Percentiles rank a stretch among this genome's conserved stretches.
phyloP scores from a whole-genome alignment of 2,329 filamentous ascomycete genomes.

The Verticillium alfalfae region DNA sequence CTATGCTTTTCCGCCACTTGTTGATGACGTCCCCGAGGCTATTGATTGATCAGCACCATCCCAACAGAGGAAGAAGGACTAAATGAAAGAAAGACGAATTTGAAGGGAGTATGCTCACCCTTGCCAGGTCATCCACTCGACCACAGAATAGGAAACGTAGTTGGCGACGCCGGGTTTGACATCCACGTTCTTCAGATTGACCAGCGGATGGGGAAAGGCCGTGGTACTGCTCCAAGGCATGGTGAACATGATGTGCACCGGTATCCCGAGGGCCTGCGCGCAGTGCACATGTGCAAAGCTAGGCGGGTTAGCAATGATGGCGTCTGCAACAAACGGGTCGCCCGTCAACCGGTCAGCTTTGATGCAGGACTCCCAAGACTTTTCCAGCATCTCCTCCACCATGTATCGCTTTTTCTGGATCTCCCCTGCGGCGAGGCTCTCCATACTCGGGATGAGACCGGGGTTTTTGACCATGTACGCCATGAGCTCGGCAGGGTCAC shows the following conservation, averaged over 20 bases:
- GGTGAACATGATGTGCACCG: slow-evolving; percentile 85
- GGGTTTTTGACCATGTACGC: slow-evolving; percentile 91
- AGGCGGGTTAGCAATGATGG: slow-evolving; percentile 73
- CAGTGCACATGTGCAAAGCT: slow-evolving; percentile 73
- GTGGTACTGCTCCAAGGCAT: slow-evolving; percentile 90
- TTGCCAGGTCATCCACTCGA: slow-evolving; percentile 93
- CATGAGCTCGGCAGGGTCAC: slow-evolving; percentile 71
- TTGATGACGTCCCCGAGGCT: slow-evolving; percentile 86
- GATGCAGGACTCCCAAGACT: slow-evolving; percentile 82
- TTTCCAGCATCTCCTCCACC: slow-evolving; percentile 73
- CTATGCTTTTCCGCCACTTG: slow-evolving; percentile 68
- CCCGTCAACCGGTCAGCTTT: slow-evolving; percentile 50
- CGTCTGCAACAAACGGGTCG: slow-evolving; percentile 75
- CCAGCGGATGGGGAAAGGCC: slow-evolving; percentile 79
- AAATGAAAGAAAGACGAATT: slow-evolving; percentile 65
- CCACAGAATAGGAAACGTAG: slow-evolving; percentile 75
- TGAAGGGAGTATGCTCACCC: slow-evolving; percentile 57
- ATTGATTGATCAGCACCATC: slow-evolving; percentile 28
- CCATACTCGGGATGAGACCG: slow-evolving; percentile 76
- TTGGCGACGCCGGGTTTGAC: slow-evolving; percentile 74
- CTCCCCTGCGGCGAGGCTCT: slow-evolving; percentile 71
- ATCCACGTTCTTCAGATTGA: slow-evolving; percentile 72
- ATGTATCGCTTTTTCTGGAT: slow-evolving; percentile 68
- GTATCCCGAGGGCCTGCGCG: slow-evolving; percentile 69
- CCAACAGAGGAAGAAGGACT: slow-evolving; percentile 56